Evolutionary conservation across 1,139 yeast genomes (phyloP).

Genomic region (Entelexis paramagnoliae): DNA sequence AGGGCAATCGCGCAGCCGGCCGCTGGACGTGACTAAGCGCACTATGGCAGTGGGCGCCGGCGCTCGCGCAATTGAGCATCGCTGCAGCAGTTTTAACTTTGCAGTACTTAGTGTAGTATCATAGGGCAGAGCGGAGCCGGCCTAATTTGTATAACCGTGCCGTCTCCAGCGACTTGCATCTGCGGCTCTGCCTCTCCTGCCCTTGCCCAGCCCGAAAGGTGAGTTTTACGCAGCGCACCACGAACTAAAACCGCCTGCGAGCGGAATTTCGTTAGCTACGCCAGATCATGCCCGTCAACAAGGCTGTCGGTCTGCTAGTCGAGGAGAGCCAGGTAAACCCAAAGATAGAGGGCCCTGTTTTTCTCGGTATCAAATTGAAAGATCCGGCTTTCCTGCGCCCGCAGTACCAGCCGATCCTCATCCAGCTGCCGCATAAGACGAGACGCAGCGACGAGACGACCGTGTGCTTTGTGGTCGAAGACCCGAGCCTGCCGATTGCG

Average conservation of each 20-base stretch:
- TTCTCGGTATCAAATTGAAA: conserved; percentile 17
- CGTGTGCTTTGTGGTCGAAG: conserved; percentile 24
- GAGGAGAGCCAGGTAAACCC: conserved; percentile 17
- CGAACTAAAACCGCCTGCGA: not conserved
- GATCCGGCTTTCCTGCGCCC: conserved; percentile 15
- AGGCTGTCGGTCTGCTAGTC: conserved; percentile 18
- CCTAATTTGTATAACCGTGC: no score
- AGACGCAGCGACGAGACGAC: conserved; percentile 21
- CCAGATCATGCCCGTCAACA: not conserved
- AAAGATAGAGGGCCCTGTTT: conserved; percentile 22
- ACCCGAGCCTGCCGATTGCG: conserved; percentile 17
- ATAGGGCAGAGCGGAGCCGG: no score
- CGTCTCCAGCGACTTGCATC: no score
- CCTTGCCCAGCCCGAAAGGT: conserved; percentile 3
- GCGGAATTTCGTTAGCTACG: not conserved
- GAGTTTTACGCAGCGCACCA: not conserved
- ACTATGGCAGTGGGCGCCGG: no score
- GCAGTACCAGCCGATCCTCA: conserved; percentile 19
- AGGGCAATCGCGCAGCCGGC: not conserved
- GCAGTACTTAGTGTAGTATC: no score
- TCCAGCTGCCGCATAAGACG: conserved; percentile 23
- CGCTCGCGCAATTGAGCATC: no score
- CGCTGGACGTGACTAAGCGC: not conserved
- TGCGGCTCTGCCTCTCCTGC: no score
- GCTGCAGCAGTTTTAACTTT: no score